A percentile compares a stretch with the other conserved stretches of the same genome.
Evolutionary conservation across 2,329 filamentous ascomycete species (phyloP).

Genomic region (Shiraia sp.): DNA sequence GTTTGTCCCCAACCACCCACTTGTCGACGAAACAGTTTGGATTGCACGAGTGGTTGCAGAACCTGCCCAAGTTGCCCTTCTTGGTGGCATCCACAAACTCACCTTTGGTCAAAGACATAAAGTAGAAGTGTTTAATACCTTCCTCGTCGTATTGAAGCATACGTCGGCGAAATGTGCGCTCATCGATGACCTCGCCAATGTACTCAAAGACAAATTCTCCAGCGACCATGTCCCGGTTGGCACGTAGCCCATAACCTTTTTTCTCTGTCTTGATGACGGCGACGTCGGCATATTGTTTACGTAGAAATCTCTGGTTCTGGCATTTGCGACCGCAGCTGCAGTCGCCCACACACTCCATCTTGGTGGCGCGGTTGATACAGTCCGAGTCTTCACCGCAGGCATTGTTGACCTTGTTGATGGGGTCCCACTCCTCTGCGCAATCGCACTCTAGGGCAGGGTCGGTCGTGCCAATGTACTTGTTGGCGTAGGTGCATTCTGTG

Average conservation of each 20-base stretch:
- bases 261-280: constrained; percentile 97
- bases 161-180: constrained; percentile 82
- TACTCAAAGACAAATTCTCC: constrained; percentile 98
- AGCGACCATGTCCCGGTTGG: constrained; percentile 74
- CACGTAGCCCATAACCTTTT: constrained; percentile 90
- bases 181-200: constrained; percentile 96
- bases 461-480: constrained; percentile 87
- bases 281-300: constrained; percentile 85
- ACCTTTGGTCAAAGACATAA: constrained; percentile 96
- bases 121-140: constrained; percentile 99
- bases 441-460: constrained; percentile 96
- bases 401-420: constrained; percentile 63
- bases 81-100: constrained; percentile 98
- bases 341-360: constrained; percentile 90
- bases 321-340: constrained; percentile 87
- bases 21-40: constrained; percentile 99
- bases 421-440: constrained; percentile 85
- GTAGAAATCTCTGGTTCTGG: constrained; percentile 94
- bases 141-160: constrained; percentile 94
- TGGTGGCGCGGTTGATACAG: constrained; percentile 97
- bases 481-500: constrained; percentile 83
- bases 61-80: constrained; percentile 91
- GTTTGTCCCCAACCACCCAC: constrained; percentile 95
- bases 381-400: constrained; percentile 96
- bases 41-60: constrained; percentile 99